Percentiles rank a stretch among this genome's conserved stretches.
These are phyloP conservation scores for Primulina eburnea DNA, from an alignment of 257 asterid species.

Conservation along the genomic window DNA sequence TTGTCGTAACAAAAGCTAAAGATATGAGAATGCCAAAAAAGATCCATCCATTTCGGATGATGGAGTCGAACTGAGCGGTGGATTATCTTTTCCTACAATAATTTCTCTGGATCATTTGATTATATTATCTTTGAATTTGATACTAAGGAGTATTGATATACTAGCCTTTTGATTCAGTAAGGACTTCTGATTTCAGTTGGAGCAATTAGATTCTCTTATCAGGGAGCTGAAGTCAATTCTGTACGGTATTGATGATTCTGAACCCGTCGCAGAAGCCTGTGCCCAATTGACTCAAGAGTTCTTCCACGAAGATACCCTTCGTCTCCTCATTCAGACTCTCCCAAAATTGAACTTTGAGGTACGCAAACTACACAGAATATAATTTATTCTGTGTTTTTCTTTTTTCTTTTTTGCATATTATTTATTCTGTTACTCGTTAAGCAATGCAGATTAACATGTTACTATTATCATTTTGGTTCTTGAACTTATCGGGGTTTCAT, in stretches of 20 bases:
- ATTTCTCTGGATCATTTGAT: background rate
- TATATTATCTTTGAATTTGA: background rate
- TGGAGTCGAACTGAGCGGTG: too few species aligned
- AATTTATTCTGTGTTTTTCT: too few species aligned
- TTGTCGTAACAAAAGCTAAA: background rate
- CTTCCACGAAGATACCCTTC: background rate
- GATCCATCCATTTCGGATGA: background rate
- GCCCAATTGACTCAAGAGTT: background rate
- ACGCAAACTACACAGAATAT: background rate
- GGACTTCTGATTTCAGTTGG: background rate
- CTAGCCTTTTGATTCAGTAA: background rate
- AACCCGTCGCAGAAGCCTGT: background rate
- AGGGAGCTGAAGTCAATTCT: background rate
- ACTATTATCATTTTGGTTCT: background rate
- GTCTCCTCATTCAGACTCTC: background rate
- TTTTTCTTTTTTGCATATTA: too few species aligned
- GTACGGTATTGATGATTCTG: background rate
- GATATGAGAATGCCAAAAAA: background rate
- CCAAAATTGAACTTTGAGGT: background rate
- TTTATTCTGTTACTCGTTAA: background rate
- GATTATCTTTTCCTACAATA: too few species aligned
- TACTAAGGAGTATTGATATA: too few species aligned
- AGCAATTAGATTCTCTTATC: background rate
- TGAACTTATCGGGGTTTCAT: conserved; percentile 16
- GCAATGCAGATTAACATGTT: background rate